Evolutionary conservation across 2,329 filamentous ascomycete species (phyloP).

Genomic region (Teratosphaeriaceae sp.): DNA sequence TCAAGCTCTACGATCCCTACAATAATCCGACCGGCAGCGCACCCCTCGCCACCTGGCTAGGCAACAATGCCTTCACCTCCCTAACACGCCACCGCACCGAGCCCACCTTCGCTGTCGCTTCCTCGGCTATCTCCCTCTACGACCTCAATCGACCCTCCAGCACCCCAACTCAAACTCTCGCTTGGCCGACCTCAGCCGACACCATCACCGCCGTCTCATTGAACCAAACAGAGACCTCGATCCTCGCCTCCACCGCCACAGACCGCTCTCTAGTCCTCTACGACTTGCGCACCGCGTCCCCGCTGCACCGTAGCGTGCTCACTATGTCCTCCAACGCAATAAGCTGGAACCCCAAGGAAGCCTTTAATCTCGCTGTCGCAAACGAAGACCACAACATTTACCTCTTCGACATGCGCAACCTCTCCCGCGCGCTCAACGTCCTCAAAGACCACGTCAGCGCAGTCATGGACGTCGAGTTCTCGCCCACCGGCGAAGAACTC

Average conservation of each 20-base stretch:
- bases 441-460: conserved; percentile 85
- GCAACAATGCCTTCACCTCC: conserved; percentile 72
- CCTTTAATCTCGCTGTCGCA: conserved; percentile 88
- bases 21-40: conserved; percentile 59
- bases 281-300: conserved; percentile 79
- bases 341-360: conserved; percentile 94
- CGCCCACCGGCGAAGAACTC: conserved; percentile 87
- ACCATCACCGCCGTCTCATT: conserved; percentile 85
- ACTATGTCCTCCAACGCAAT: conserved; percentile 78
- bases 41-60: conserved; percentile 81
- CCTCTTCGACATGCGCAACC: conserved; percentile 90
- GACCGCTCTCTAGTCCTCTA: conserved; percentile 87
- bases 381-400: conserved; percentile 93
- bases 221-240: conserved; percentile 89
- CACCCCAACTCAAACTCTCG: conserved; percentile 71
- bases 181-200: conserved; percentile 83
- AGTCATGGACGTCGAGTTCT: conserved; percentile 95
- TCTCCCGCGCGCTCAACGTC: conserved; percentile 80
- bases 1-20: conserved; percentile 91
- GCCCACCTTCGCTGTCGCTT: conserved; percentile 69
- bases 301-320: conserved; percentile 73
- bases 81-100: conserved; percentile 75
- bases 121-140: conserved; percentile 76
- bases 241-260: conserved; percentile 76
- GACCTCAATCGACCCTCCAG: conserved; percentile 73